phyloP scores from a whole-genome alignment of 2,329 filamentous ascomycete genomes.

The Polytolypa hystricis region DNA sequence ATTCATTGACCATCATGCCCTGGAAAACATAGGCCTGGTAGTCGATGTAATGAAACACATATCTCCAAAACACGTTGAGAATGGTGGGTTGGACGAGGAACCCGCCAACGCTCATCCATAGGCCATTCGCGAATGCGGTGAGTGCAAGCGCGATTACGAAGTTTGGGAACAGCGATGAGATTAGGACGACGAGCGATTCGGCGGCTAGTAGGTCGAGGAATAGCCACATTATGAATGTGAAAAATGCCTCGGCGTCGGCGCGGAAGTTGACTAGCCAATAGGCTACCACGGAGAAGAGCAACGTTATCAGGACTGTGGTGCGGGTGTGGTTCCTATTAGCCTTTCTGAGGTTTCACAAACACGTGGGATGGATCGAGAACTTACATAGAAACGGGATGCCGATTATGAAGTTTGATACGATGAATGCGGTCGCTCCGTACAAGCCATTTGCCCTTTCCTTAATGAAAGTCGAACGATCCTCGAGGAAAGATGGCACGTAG shows the following conservation, averaged over 20 bases:
- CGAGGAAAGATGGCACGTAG: conserved; percentile 73
- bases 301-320: conserved; percentile 51
- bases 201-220: conserved; percentile 76
- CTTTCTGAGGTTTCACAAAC: no score
- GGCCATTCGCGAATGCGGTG: conserved; percentile 73
- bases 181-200: conserved; percentile 68
- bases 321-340: no score
- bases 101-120: conserved; percentile 81
- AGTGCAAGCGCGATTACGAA: conserved; percentile 72
- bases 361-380: conserved; percentile 11
- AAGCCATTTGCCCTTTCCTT: conserved; percentile 76
- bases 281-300: conserved; percentile 62
- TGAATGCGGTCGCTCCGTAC: conserved; percentile 61
- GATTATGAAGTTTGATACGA: conserved; percentile 70
- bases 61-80: conserved; percentile 75
- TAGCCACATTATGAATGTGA: conserved; percentile 70
- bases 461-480: conserved; percentile 60
- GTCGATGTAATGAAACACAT: conserved; percentile 81
- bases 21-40: conserved; percentile 81
- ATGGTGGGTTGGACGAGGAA: conserved; percentile 64
- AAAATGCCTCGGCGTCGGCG: conserved; percentile 54
- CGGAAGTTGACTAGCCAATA: conserved; percentile 76
- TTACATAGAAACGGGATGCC: conserved; percentile 66
- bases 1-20: conserved; percentile 91
- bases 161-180: conserved; percentile 61